A percentile compares a stretch with the other conserved stretches of the same genome.
These are phyloP conservation scores for Trapa incisa DNA, from an alignment of 345 rosid species.

Conservation along the genomic window DNA sequence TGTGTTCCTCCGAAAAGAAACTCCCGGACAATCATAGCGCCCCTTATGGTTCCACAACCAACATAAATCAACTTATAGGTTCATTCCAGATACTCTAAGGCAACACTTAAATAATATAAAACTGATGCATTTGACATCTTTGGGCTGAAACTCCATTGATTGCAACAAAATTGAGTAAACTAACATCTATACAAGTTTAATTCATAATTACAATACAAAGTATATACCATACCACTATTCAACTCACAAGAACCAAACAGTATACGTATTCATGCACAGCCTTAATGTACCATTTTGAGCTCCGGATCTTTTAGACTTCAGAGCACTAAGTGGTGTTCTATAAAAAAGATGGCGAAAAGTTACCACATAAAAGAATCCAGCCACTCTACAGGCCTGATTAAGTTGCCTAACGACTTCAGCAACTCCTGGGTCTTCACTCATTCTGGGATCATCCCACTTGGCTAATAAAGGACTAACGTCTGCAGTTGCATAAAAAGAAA, in stretches of 20 bases:
- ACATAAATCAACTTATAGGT: not conserved
- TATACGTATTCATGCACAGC: not conserved
- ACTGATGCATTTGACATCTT: not conserved
- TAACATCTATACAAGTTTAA: not conserved
- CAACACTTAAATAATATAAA: not conserved
- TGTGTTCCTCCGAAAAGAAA: not conserved
- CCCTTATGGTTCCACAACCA: not conserved
- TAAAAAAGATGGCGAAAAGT: not conserved
- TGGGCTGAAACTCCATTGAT: not conserved
- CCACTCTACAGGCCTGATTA: conserved; percentile 69
- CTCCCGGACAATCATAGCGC: not conserved
- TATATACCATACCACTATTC: not conserved
- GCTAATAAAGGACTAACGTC: conserved; percentile 49
- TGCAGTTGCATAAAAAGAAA: conserved; percentile 13
- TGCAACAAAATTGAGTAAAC: not conserved
- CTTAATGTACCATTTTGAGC: not conserved
- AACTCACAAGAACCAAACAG: not conserved
- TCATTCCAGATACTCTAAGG: not conserved
- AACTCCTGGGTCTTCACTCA: conserved; percentile 47
- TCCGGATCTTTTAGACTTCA: not conserved
- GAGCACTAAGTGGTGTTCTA: not conserved
- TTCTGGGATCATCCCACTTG: conserved; percentile 49
- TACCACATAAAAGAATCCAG: conserved; percentile 94
- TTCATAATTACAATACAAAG: too few relatives aligned
- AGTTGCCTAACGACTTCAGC: conserved; percentile 42